Base-by-base conservation (phyloP, 129 eudicot genomes). In the Cynara cardunculus region DNA sequence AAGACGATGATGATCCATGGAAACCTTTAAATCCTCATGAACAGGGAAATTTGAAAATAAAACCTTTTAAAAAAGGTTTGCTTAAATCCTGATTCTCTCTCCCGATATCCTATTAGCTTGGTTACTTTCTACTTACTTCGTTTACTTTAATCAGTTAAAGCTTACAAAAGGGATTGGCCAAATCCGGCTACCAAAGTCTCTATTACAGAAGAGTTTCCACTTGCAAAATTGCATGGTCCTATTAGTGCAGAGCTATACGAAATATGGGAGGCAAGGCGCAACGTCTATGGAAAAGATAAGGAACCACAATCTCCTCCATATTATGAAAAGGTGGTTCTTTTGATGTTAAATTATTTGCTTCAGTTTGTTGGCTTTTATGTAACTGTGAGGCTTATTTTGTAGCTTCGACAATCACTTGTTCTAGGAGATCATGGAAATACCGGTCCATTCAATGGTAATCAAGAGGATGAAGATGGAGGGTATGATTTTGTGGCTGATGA, bases 1-100 rank as follows among this genome's bases (percentile, higher is more conserved):
- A 88, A 21, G 91, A 85, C 4, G 89, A 79, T 13, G 90, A 90
- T 44, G 97, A 95, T 88, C 97, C 97, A 67, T 92, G 97, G 97
- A 92, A 92, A 82, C 97, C 97, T 72, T 83, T 95, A 73, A 92
- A 95, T 82, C 99, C 97, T 65, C 99, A 95, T 86, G 99, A 92
- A 81, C 89, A 82, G 30, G 99, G 99, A 44, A 92, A 84, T 78
- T 79, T 95, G 88, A 92, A 89, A 91, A 84, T 95, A 30, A 95
- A 91, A 81, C 97, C 97, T 62, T 92, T 87, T 41, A 89, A 78
- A 81, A 91, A 87, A 91, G 92, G 99, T 94, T 56, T 83, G 64
- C 11, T 69, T 26, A 27, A 49, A 49, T 71, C 68, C 59, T 75
- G 80, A 64, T 28, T 75, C 2, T 46, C 25, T 73, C 61, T 32